These are phyloP conservation scores for Diophrys sp. DNA, from an alignment of 73 alveolate species.

Conservation along the genomic window DNA sequence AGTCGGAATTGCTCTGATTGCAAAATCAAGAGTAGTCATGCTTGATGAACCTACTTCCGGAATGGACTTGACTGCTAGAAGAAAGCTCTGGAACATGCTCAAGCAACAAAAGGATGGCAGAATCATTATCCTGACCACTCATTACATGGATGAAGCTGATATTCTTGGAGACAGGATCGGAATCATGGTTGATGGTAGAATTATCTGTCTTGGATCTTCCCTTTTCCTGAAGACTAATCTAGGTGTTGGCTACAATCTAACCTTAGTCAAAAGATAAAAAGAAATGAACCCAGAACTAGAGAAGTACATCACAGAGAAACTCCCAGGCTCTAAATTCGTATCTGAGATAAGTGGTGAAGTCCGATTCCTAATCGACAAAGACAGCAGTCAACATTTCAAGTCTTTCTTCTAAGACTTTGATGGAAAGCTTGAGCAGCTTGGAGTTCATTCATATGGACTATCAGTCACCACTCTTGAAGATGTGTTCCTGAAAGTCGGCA, in stretches of 20 bases:
- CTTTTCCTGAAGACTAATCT: constrained; percentile 65
- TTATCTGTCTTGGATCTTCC: constrained; percentile 64
- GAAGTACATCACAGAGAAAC: constrained; percentile 14
- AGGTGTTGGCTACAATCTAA: constrained; percentile 89
- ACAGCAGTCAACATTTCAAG: constrained; percentile 22
- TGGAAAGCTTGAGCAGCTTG: constrained; percentile 38
- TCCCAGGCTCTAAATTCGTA: constrained; percentile 24
- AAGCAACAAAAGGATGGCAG: constrained; percentile 59
- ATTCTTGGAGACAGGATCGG: constrained; percentile 82
- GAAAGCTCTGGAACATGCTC: constrained; percentile 91
- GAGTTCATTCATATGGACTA: constrained; percentile 56
- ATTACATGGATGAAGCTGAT: constrained; percentile 90
- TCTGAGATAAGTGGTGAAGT: constrained; percentile 52
- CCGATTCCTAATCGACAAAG: constrained; percentile 53
- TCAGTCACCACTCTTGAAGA: constrained; percentile 96
- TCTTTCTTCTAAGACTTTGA: constrained; percentile 59
- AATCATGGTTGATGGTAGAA: constrained; percentile 78
- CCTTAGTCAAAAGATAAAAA: constrained; percentile 57
- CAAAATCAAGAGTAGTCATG: constrained; percentile 83
- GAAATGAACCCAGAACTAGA: constrained; percentile 40
- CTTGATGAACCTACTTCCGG: constrained; percentile 97
- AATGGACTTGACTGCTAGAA: constrained; percentile 91
- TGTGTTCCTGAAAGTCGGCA: constrained; percentile 89
- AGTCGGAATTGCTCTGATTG: constrained; percentile 89
- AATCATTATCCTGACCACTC: constrained; percentile 81